A percentile compares a stretch with the other conserved stretches of the same genome.
Evolutionary conservation across 2,329 filamentous ascomycete genomes (phyloP).

Genomic region (Phoma sp.): DNA sequence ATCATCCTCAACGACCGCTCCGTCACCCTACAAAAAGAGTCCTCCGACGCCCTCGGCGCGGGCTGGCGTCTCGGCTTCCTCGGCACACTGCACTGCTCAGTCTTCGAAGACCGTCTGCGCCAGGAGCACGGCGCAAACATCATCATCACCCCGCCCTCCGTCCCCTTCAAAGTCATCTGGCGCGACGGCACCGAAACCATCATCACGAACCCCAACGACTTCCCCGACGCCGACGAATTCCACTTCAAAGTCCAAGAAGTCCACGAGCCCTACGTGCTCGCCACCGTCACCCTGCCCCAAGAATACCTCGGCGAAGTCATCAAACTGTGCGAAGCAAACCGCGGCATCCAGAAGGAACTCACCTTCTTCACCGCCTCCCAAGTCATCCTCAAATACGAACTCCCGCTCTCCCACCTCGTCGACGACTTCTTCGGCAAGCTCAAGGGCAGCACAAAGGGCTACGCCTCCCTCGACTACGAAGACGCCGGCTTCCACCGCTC

Average conservation of each 20-base stretch:
- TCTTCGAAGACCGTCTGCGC: slow-evolving; percentile 92
- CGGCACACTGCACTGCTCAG: slow-evolving; percentile 97
- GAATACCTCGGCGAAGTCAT: slow-evolving; percentile 95
- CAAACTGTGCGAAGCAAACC: slow-evolving; percentile 88
- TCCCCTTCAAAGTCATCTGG: slow-evolving; percentile 87
- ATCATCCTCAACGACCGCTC: slow-evolving; percentile 94
- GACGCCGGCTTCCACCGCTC: slow-evolving; percentile 86
- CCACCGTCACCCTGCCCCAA: slow-evolving; percentile 88
- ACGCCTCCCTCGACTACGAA: slow-evolving; percentile 95
- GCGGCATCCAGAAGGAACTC: slow-evolving; percentile 84
- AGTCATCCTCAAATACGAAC: slow-evolving; percentile 90
- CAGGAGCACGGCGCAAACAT: slow-evolving; percentile 95
- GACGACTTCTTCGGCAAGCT: slow-evolving; percentile 98
- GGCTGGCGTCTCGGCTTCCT: slow-evolving; percentile 95
- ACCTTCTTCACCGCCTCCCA: slow-evolving; percentile 92
- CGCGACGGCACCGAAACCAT: slow-evolving; percentile 77
- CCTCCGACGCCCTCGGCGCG: slow-evolving; percentile 88
- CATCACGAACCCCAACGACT: slow-evolving; percentile 84
- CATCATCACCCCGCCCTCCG: slow-evolving; percentile 95
- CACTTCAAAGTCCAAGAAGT: slow-evolving; percentile 63
- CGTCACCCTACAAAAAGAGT: slow-evolving; percentile 91
- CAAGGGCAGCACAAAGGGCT: slow-evolving; percentile 92
- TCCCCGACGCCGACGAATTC: slow-evolving; percentile 74
- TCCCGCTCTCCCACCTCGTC: slow-evolving; percentile 87
- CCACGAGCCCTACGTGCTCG: slow-evolving; percentile 76